A percentile compares a stretch with the other conserved stretches of the same genome.
These are phyloP conservation scores for Ceratocystiopsis minuta DNA, from an alignment of 2,329 filamentous ascomycete species.

Conservation along the genomic window DNA sequence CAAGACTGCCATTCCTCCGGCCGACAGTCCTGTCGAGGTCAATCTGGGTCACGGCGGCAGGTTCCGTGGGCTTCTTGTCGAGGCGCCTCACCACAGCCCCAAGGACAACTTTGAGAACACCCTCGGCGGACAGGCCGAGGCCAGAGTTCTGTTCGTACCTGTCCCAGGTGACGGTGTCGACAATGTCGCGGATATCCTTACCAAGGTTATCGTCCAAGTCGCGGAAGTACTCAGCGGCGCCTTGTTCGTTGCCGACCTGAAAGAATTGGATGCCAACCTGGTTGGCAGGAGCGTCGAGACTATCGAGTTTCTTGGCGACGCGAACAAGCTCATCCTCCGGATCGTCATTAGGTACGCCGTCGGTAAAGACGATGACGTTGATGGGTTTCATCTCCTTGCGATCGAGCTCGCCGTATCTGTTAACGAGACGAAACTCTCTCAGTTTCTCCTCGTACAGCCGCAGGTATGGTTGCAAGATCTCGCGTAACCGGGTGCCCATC, in stretches of 20 bases:
- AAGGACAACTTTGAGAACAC: constrained; percentile 66
- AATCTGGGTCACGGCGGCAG: too few relatives aligned
- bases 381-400: constrained; percentile 46
- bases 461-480: constrained; percentile 60
- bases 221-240: constrained; percentile 45
- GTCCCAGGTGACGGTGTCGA: constrained; percentile 71
- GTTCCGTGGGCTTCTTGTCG: constrained; percentile 1
- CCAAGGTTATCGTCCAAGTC: constrained; percentile 58
- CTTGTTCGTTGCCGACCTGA: constrained; percentile 60
- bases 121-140: constrained; percentile 41
- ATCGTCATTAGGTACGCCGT: constrained; percentile 68
- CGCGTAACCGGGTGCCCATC: constrained; percentile 51
- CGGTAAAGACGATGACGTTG: constrained; percentile 86
- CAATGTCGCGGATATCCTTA: constrained; percentile 58
- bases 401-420: constrained; percentile 17
- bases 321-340: constrained; percentile 50
- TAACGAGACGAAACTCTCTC: constrained; percentile 12
- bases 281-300: constrained; percentile 50
- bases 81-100: constrained; percentile 45
- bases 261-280: constrained; percentile 94
- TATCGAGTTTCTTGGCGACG: constrained; percentile 53
- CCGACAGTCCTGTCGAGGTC: too few relatives aligned
- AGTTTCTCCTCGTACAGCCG: constrained; percentile 24
- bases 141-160: constrained; percentile 22
- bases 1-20: too few relatives aligned